Base-by-base conservation (phyloP, 2,329 filamentous ascomycete species). In the Hypoxylon sp. region DNA sequence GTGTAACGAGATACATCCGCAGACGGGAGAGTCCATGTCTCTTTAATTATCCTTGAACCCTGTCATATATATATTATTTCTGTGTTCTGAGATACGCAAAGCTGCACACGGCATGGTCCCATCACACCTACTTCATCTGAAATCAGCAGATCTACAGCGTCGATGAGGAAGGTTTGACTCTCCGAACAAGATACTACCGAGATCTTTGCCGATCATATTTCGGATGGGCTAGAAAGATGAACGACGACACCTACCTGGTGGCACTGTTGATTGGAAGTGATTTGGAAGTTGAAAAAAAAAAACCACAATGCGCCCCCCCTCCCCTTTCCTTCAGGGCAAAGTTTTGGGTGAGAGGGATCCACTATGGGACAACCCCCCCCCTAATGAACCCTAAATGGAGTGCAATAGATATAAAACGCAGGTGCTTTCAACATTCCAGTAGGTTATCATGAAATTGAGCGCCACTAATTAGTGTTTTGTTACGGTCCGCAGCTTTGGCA, bases 1-100 rank as follows among this genome's bases (percentile, higher is more conserved):
- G 66, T 71, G 66, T 53, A 64, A 71, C 63, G 53, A 39, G 17
- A 59, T 29, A 69, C 63, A 69, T 54, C 60, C 59, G 47, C 53
- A 66, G 52, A 48, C 46, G 54, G 59, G 33, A 59, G 42, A 59
- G 17, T 58, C 55, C 55, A 53, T 66, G 59, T 62, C 60, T 58
- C 59, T 52, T 63, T 57, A 69, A 57, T 68, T 55, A 69, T 19
- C 69, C 66, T 59, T 66, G 66, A 71, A 67, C 66, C 66, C 35
- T 69, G 59, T 29, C 35, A 51, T 44, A 24, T 8, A 17, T 51
- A 65, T 67, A 65, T 57, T n/a, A 52, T 42, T 54, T 46, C 17
- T 66, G 51, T 63, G 50, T n/a, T 50, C 19, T 10, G 22, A 24
- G 57, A 52, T 44, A 53, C 54, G 58, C 55, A 55, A 64, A 50